phyloP scores from a whole-genome alignment of 441 rosid species.

The Populus hybrid region DNA sequence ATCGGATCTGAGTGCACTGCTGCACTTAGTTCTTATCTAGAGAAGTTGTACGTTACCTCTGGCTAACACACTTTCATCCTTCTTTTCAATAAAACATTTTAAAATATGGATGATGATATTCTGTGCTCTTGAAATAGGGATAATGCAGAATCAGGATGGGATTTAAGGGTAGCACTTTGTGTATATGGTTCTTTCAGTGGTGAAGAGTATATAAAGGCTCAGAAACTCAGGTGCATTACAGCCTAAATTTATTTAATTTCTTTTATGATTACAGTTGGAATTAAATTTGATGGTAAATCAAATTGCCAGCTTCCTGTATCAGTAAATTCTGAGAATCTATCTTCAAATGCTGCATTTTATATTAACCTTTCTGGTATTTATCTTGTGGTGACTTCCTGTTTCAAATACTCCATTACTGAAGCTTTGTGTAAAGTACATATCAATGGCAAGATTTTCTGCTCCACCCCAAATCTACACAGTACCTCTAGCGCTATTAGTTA shows the following conservation, averaged over 20 bases:
- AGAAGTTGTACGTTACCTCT: slow-evolving; percentile 40
- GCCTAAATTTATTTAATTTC: background rate
- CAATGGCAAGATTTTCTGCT: too few species aligned
- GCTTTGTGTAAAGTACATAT: too few species aligned
- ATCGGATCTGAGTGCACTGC: slow-evolving; percentile 60
- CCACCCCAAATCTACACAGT: too few species aligned
- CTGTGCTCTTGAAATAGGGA: slow-evolving; percentile 31
- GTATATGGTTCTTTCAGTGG: slow-evolving; percentile 56
- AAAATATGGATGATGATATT: slow-evolving; percentile 7
- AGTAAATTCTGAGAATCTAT: too few species aligned
- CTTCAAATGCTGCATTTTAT: too few species aligned
- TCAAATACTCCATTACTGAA: too few species aligned
- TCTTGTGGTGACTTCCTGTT: too few species aligned
- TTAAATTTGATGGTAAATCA: too few species aligned
- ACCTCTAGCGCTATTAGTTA: too few species aligned
- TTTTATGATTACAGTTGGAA: too few species aligned
- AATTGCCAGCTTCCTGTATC: too few species aligned
- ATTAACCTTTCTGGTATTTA: too few species aligned
- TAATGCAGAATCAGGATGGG: slow-evolving; percentile 54
- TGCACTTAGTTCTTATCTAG: slow-evolving; percentile 43
- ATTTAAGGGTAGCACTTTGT: slow-evolving; percentile 55
- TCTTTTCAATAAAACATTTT: background rate
- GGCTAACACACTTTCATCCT: background rate
- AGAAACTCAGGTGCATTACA: slow-evolving; percentile 45
- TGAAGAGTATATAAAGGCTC: slow-evolving; percentile 60